Evolutionary conservation across 2,329 filamentous ascomycete genomes (phyloP), one percentile per base, ranked within the genome.

Genomic region (Phaeosphaeria sp.): DNA sequence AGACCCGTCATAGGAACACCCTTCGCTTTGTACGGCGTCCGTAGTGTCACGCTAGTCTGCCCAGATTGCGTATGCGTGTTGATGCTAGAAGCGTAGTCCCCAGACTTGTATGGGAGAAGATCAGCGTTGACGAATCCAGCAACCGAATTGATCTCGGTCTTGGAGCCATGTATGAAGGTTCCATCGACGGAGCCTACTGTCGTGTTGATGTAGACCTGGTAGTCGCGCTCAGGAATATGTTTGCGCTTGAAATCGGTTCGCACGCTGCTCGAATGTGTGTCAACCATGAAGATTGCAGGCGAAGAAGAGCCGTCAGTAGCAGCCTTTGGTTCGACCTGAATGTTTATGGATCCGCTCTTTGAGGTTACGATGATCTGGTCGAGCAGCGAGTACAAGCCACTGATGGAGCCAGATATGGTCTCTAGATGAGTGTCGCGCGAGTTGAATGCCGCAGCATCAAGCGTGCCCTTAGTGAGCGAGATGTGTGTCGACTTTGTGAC

Each of bases 81-180:
- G 15, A 82, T 63, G 1, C 58, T 67, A 1, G 72, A 71, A 15
- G 60, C 54, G 18, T 66, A 66, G 18, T 69, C 63, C 15, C 71
- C 69, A 17, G 65, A 63, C 21, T 65, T 66, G 58, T 66, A 78
- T 1, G 79, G 80, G 0, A 79, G 51, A 20, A 82, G 55, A 15
- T 76, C 72, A 3, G 72, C 71, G 1, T 69, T 71, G 25, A 81
- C 73, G 5, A 67, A 69, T 17, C 79, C 80, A 5, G 78, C 78
- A 6, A 68, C 57, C 0, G 78, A 75, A 20, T 62, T 60, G 7
- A 81, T 66, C 10, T 68, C 61, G 5, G 79, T 79, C 2, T 61
- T 61, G 1, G 73, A 72, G 18, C 80, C 79, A 49, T 80, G 78
- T 52, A 82, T 75, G 52, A 77, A 92, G 0, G 61, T 71, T 0